Percentiles rank a stretch among this genome's conserved stretches.
These are phyloP conservation scores for Yamadazyma sp. DNA, from an alignment of 805 yeast genomes.

Conservation along the genomic window DNA sequence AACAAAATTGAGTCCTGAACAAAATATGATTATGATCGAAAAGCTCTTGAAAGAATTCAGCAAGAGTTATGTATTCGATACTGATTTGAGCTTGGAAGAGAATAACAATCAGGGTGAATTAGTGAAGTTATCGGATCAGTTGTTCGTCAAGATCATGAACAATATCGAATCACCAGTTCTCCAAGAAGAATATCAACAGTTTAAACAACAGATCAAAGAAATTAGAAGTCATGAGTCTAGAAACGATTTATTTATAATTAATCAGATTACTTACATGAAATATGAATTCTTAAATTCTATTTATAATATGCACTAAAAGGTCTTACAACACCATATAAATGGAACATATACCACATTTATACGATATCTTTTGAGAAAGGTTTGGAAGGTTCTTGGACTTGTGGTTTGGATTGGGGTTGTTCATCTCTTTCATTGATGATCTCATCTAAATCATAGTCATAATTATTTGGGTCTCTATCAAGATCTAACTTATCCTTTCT, in stretches of 20 bases:
- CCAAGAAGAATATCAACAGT: not conserved
- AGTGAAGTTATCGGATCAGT: slow-evolving; percentile 21
- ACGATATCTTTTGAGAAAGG: slow-evolving; percentile 10
- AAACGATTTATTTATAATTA: slow-evolving; percentile 14
- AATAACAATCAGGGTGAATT: slow-evolving; percentile 1
- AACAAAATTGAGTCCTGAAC: slow-evolving; percentile 6
- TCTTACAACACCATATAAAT: too few species aligned
- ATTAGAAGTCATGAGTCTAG: not conserved
- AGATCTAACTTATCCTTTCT: slow-evolving; percentile 25
- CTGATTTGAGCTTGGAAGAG: slow-evolving; percentile 8
- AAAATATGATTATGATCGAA: slow-evolving; percentile 12
- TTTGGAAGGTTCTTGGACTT: not conserved
- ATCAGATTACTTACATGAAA: slow-evolving; percentile 21
- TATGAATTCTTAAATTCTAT: slow-evolving; percentile 9
- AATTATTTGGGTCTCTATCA: slow-evolving; percentile 38
- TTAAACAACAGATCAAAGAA: not conserved
- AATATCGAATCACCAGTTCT: too few species aligned
- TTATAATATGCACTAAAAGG: slow-evolving; percentile 1
- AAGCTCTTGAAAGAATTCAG: slow-evolving; percentile 14
- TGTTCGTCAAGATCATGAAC: not conserved
- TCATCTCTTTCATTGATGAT: slow-evolving; percentile 28
- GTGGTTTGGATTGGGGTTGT: not conserved
- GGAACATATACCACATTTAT: too few species aligned
- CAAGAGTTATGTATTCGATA: slow-evolving; percentile 11
- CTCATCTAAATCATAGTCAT: slow-evolving; percentile 44